A percentile compares a stretch with the other conserved stretches of the same genome.
phyloP scores from a whole-genome alignment of 2,329 filamentous ascomycete species.

The Xylariomycetidae sp. region DNA sequence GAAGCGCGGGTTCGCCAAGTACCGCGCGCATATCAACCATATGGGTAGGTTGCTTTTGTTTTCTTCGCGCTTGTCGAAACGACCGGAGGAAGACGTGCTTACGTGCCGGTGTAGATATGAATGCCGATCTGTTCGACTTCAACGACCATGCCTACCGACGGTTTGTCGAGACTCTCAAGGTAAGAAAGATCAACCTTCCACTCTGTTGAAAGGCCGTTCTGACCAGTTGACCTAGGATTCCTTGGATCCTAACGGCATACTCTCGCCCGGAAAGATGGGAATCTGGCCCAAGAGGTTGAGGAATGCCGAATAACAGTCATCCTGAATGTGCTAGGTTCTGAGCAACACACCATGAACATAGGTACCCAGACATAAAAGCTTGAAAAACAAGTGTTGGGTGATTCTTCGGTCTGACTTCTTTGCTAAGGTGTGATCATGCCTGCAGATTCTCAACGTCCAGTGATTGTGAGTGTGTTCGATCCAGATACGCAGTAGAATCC shows the following conservation, averaged over 20 bases:
- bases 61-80: not conserved
- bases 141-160: slow-evolving; percentile 32
- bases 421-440: too few species aligned
- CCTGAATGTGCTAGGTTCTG: too few species aligned
- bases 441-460: too few species aligned
- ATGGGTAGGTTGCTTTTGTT: slow-evolving; percentile 27
- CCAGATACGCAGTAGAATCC: too few species aligned
- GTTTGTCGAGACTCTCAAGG: slow-evolving; percentile 34
- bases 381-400: too few species aligned
- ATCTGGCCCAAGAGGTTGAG: slow-evolving; percentile 28
- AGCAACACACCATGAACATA: not conserved
- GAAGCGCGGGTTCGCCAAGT: slow-evolving; percentile 31
- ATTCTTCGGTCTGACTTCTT: too few species aligned
- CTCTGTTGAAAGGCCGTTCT: too few species aligned
- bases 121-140: slow-evolving; percentile 32
- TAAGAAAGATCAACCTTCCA: too few species aligned
- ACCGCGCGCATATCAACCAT: slow-evolving; percentile 32
- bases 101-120: slow-evolving; percentile 21
- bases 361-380: too few species aligned
- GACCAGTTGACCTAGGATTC: slow-evolving; percentile 21
- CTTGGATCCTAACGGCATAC: slow-evolving; percentile 31
- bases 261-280: slow-evolving; percentile 33
- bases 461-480: too few species aligned
- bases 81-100: not conserved
- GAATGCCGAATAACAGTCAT: too few species aligned